Evolutionary conservation across 1,139 yeast species (phyloP).

Genomic region (Kurtzmaniella quercitrusa): DNA sequence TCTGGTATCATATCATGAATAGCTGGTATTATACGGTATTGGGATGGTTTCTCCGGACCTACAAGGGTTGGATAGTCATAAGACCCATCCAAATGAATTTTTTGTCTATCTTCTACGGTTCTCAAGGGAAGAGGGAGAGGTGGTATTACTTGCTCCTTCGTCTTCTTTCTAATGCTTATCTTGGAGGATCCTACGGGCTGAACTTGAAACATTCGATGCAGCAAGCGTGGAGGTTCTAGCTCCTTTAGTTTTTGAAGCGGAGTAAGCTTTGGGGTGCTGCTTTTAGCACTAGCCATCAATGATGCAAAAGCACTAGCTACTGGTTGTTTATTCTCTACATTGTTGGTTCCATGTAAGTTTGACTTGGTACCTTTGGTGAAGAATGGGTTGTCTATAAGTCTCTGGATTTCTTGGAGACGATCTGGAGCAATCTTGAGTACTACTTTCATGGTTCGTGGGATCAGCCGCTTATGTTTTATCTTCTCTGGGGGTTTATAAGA

Average conservation of each 20-base stretch:
- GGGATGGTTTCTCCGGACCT: background rate
- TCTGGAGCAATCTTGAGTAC: conserved; percentile 16
- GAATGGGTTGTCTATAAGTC: conserved; percentile 6
- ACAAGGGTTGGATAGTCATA: background rate
- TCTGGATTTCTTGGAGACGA: conserved; percentile 9
- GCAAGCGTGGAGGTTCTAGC: conserved; percentile 18
- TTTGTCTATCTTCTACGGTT: no score
- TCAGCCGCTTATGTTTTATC: background rate
- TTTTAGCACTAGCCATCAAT: conserved; percentile 24
- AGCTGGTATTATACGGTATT: background rate
- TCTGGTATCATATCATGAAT: conserved; percentile 10
- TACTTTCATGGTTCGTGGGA: conserved; percentile 13
- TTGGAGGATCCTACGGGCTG: background rate
- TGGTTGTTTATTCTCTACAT: background rate
- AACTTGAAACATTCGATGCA: conserved; percentile 19
- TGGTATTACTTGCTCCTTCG: conserved; percentile 1
- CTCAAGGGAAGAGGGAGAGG: no score
- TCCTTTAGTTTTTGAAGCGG: conserved; percentile 21
- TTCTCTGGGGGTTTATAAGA: background rate
- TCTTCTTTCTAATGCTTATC: background rate
- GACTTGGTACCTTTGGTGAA: conserved; percentile 9
- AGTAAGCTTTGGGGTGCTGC: conserved; percentile 15
- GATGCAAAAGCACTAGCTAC: conserved; percentile 14
- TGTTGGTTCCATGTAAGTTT: background rate
- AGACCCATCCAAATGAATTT: background rate